A percentile compares a stretch with the other conserved stretches of the same genome.
Evolutionary conservation across 495 filamentous ascomycete genomes (phyloP).

Genomic region (Neurospora discreta): DNA sequence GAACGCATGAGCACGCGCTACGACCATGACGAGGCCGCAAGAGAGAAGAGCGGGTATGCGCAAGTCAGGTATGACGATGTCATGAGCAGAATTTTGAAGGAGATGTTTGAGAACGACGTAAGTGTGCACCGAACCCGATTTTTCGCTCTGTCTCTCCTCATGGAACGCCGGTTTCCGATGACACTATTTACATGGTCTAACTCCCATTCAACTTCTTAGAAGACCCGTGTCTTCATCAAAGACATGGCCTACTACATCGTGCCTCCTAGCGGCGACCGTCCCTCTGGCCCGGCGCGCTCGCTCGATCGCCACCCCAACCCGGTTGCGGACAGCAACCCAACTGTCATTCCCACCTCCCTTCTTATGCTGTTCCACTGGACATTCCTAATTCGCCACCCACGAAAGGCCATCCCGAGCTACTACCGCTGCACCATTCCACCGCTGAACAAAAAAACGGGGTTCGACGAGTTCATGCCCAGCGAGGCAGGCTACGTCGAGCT

Average conservation of each 20-base stretch:
- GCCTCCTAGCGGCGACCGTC: conserved; percentile 49
- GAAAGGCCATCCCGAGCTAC: conserved; percentile 77
- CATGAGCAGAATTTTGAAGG: conserved; percentile 55
- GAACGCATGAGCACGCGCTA: conserved; percentile 73
- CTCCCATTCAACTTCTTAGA: conserved; percentile 23
- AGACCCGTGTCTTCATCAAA: conserved; percentile 92
- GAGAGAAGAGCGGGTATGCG: conserved; percentile 64
- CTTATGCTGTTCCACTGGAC: conserved; percentile 77
- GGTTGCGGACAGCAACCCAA: conserved; percentile 71
- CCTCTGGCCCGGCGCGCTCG: conserved; percentile 10
- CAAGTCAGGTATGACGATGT: conserved; percentile 66
- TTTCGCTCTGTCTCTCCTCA: background rate
- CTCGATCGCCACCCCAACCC: conserved; percentile 7
- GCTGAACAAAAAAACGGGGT: conserved; percentile 67
- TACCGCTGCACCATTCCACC: conserved; percentile 94
- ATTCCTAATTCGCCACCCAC: conserved; percentile 94
- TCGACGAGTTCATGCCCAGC: conserved; percentile 68
- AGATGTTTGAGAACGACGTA: conserved; percentile 41
- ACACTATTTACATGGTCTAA: background rate
- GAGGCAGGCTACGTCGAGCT: conserved; percentile 90
- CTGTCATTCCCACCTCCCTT: conserved; percentile 60
- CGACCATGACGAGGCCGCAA: conserved; percentile 55
- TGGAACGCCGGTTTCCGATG: background rate
- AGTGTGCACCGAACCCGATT: background rate
- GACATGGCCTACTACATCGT: conserved; percentile 87